Conservation (phyloP, 495 filamentous ascomycete genomes). For the Chaetomium fimeti region DNA sequence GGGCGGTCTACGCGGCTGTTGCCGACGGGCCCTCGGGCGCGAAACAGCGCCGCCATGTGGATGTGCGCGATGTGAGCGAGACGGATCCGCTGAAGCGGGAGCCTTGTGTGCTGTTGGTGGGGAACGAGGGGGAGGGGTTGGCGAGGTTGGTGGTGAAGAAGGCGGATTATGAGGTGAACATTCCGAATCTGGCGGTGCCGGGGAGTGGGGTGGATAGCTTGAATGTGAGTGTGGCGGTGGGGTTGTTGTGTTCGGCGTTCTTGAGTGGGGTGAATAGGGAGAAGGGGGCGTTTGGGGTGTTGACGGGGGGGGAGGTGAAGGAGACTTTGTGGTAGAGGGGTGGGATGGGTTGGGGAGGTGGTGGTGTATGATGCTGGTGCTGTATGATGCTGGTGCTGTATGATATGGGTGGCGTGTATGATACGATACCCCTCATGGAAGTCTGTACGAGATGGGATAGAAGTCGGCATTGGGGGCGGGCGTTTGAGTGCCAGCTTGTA, state of each 20-base stretch:
- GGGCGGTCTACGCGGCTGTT: slow-evolving; percentile 75
- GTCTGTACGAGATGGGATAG: no score
- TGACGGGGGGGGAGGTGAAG: slow-evolving; percentile 14
- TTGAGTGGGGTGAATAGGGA: slow-evolving; percentile 36
- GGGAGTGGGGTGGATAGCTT: slow-evolving; percentile 66
- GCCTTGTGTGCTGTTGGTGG: slow-evolving; percentile 77
- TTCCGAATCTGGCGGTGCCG: slow-evolving; percentile 43
- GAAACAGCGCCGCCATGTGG: slow-evolving; percentile 34
- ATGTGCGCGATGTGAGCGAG: slow-evolving; percentile 36
- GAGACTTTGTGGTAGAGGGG: slow-evolving; percentile 26
- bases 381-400: slow-evolving; percentile 4
- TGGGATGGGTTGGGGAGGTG: neutral
- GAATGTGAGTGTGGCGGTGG: slow-evolving; percentile 85
- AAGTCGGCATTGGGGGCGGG: no score
- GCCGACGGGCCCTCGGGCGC: slow-evolving; percentile 44
- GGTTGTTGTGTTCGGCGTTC: slow-evolving; percentile 64
- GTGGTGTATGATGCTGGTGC: neutral
- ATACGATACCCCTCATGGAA: no score
- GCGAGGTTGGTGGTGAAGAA: slow-evolving; percentile 56
- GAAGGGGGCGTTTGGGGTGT: slow-evolving; percentile 9
- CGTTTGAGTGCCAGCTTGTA: no score
- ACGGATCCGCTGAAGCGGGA: slow-evolving; percentile 54
- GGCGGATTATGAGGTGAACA: slow-evolving; percentile 60
- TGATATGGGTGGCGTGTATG: neutral
- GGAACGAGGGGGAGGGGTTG: slow-evolving; percentile 78